Base-by-base conservation (phyloP, 2,329 filamentous ascomycete species). In the Penicillium rolfsii region DNA sequence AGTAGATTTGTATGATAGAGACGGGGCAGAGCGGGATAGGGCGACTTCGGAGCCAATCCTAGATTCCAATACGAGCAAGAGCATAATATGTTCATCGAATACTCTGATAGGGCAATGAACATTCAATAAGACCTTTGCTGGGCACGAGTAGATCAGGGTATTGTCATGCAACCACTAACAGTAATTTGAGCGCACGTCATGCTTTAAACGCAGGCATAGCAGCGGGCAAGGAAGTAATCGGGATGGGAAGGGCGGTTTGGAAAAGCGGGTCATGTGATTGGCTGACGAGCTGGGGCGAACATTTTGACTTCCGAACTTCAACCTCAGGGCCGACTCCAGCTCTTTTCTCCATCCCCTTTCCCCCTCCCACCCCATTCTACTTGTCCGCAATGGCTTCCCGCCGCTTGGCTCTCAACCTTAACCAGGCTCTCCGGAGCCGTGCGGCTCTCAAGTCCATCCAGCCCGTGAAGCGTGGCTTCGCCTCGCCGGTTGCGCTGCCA, bases 351-450 rank as follows among this genome's bases (percentile, higher is more conserved):
- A 65, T 66, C 79, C 77, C 76, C 80, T 79, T 78, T 77, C 81
- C 81, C 70, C 69, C 69, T 70, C 69, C 66, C 69, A 73, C 73
- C 45, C 62, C 61, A 74, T 72, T 73, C 64, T 71, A 76, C 61
- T 62, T 58, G 67, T 65, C 67, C 73, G 75, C 79, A 79, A 97
- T 98, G 94, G 94, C 94, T 84, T 97, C 94, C 82, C 88, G 93
- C 87, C 91, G 93, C 89, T 88, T 98, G 84, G 93, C 93, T 85
- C 87, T 96, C 82, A 96, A 93, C 85, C 88, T 98, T 77, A 87
- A 92, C 81, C 89, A 91, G 84, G 90, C 91, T 82, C 85, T 97
- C 82, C 91, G 93, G 85, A 91, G 84, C 84, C 91, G 92, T 81
- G 86, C 90, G 81, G 90, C 91, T 81, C 85, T 95, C 81, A 89